Evolutionary conservation across 2,329 filamentous ascomycete genomes (phyloP).

Genomic region (Xylariaceae sp.): DNA sequence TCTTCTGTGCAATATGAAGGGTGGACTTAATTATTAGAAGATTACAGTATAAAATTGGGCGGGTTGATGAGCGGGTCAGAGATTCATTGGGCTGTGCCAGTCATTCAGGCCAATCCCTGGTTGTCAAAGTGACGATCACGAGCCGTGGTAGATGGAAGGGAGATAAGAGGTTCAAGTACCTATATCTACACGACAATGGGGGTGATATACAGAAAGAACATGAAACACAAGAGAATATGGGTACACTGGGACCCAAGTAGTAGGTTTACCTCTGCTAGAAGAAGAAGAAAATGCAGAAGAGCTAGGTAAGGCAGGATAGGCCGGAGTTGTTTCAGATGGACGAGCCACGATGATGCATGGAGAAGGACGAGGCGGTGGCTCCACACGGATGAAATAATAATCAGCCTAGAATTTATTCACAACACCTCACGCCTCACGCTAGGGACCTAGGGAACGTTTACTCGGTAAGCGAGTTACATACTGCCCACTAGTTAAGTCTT

Average conservation of each 20-base stretch:
- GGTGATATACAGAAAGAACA: no score
- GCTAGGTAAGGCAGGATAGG: background rate
- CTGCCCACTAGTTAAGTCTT: background rate
- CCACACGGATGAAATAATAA: no score
- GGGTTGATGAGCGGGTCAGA: background rate
- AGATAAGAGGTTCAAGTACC: no score
- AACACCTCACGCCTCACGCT: no score
- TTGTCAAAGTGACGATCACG: constrained; percentile 22
- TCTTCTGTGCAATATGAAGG: constrained; percentile 24
- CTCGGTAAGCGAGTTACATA: constrained; percentile 14
- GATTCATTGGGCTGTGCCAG: background rate
- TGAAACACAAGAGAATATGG: no score
- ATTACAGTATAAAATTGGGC: background rate
- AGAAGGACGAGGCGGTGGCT: no score
- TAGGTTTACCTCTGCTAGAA: background rate
- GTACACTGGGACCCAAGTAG: no score
- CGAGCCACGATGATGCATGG: constrained; percentile 14
- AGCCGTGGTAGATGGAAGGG: constrained; percentile 4
- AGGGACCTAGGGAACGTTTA: no score
- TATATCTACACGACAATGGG: no score
- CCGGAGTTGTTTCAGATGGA: constrained; percentile 10
- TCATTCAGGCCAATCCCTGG: background rate
- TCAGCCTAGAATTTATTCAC: no score
- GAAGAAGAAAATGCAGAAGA: background rate
- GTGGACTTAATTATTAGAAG: background rate